Conservation (phyloP, 225 moss, liverwort and hornwort species). For the Sphagnum contortum region DNA sequence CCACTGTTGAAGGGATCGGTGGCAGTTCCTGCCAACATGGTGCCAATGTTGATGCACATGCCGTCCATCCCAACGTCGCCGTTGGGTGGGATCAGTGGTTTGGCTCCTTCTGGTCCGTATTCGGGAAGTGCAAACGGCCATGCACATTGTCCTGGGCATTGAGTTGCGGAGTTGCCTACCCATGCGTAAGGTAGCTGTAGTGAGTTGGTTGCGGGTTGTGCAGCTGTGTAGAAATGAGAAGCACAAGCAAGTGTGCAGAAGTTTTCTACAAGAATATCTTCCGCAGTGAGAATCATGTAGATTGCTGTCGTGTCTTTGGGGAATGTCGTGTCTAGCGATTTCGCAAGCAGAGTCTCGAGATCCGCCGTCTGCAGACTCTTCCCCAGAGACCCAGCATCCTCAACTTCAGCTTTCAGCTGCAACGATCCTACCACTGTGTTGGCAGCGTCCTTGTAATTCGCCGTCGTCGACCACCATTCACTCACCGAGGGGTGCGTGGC, state of each 20-base stretch:
- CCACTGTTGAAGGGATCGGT: slow-evolving; percentile 75
- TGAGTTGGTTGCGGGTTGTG: slow-evolving; percentile 12
- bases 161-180: slow-evolving; percentile 56
- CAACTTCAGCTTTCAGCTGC: slow-evolving; percentile 32
- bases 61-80: slow-evolving; percentile 70
- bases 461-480: slow-evolving; percentile 78
- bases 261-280: slow-evolving; percentile 47
- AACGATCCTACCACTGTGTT: slow-evolving; percentile 26
- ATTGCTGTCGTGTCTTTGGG: slow-evolving; percentile 37
- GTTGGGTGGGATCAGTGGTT: slow-evolving; percentile 41
- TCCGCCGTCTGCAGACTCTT: slow-evolving; percentile 30
- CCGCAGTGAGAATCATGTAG: slow-evolving; percentile 57
- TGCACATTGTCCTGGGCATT: slow-evolving; percentile 75
- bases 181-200: slow-evolving; percentile 70
- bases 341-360: slow-evolving; percentile 45
- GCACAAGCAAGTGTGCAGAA: slow-evolving; percentile 68
- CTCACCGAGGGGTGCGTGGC: slow-evolving; percentile 33
- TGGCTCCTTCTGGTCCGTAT: slow-evolving; percentile 33
- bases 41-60: slow-evolving; percentile 71
- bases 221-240: slow-evolving; percentile 37
- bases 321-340: slow-evolving; percentile 20
- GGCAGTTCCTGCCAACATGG: slow-evolving; percentile 52
- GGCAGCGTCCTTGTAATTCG: slow-evolving; percentile 54
- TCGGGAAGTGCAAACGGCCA: slow-evolving; percentile 61
- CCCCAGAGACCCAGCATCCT: slow-evolving; percentile 24